Base-by-base conservation (phyloP, 306 rosid species). In the Casuarina equisetifolia region DNA sequence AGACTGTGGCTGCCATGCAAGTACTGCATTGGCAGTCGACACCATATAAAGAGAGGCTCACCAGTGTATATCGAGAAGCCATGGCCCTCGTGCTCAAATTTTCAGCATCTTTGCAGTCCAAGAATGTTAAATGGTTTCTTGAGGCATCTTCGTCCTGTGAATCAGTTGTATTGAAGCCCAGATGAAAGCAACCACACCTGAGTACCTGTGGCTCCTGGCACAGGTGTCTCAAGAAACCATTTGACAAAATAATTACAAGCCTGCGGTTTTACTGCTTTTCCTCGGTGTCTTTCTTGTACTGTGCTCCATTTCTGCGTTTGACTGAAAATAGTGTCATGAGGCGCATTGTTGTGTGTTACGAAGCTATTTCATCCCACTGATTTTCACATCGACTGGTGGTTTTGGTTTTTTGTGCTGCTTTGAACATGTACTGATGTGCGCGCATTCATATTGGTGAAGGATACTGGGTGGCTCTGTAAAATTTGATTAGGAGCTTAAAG, bases 401-500 rank as follows among this genome's bases (percentile, higher is more conserved):
- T 68, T 81, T 63, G 63, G 20, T 70, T 79, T 78, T 75, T 69
- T 59, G 55, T 81, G 76, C 70, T 68, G 17, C 20, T 3, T 66
- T 81, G 78, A 51, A 74, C 73, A 3, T 25, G 13, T 40, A 54
- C 76, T 75, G 50, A 63, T 50, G 62, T 62, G 71, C 66, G 55
- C n/a, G n/a, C 75, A 8, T 55, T 25, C 57, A 15, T 51, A 25
- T 43, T 58, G 76, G 73, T 80, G 82, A 87, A 82, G 87, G 85
- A 67, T 78, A 79, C 79, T 54, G 72, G 66, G 57, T 82, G 76
- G 84, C 79, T 55, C 58, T 13, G 62, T 53, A 77, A 86, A 74
- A 80, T 84, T 72, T 80, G 82, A 82, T 77, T 62, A 82, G 84
- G 69, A 80, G 80, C 79, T 72, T 85, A 83, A 61, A 81, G 77